phyloP scores from a whole-genome alignment of 192 early-diverging fungal species.

The Dissophora ornata region DNA sequence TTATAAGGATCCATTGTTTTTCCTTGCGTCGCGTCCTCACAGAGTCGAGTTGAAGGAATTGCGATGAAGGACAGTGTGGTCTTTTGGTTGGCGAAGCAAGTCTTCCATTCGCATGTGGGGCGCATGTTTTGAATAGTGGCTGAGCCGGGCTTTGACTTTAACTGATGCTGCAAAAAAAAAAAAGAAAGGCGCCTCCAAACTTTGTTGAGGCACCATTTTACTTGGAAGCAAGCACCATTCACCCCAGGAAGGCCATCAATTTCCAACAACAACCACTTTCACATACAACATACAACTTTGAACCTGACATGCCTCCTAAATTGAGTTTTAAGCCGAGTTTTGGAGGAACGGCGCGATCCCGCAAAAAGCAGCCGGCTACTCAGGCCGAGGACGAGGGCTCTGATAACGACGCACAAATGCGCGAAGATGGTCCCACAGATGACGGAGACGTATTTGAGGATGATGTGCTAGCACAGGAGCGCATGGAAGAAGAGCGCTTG shows the following conservation, averaged over 20 bases:
- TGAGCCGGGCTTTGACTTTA: no score
- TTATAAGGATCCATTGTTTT: slow-evolving; percentile 37
- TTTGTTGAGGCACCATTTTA: neutral
- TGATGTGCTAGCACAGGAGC: slow-evolving; percentile 26
- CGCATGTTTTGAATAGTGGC: slow-evolving; percentile 40
- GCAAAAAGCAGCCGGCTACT: slow-evolving; percentile 11
- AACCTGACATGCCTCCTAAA: slow-evolving; percentile 40
- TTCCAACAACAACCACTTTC: no score
- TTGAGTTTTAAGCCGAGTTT: slow-evolving; percentile 38
- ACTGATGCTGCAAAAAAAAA: neutral
- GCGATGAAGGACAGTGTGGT: no score
- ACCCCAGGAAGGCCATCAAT: neutral
- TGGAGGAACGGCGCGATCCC: slow-evolving; percentile 22
- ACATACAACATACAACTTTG: no score
- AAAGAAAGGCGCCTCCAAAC: neutral
- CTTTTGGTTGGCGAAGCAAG: neutral
- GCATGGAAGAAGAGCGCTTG: slow-evolving; percentile 42
- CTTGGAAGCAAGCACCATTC: neutral
- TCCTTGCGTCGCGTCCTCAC: no score
- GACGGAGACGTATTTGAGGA: slow-evolving; percentile 36
- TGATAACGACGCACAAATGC: slow-evolving; percentile 16
- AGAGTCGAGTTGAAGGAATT: neutral
- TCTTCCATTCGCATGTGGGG: no score
- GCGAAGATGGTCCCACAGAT: slow-evolving; percentile 4
- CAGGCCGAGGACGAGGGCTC: slow-evolving; percentile 26